Evolutionary conservation across 2,329 filamentous ascomycete species (phyloP), one percentile per base, ranked within the genome.

Genomic region (Trichoderma sp.): DNA sequence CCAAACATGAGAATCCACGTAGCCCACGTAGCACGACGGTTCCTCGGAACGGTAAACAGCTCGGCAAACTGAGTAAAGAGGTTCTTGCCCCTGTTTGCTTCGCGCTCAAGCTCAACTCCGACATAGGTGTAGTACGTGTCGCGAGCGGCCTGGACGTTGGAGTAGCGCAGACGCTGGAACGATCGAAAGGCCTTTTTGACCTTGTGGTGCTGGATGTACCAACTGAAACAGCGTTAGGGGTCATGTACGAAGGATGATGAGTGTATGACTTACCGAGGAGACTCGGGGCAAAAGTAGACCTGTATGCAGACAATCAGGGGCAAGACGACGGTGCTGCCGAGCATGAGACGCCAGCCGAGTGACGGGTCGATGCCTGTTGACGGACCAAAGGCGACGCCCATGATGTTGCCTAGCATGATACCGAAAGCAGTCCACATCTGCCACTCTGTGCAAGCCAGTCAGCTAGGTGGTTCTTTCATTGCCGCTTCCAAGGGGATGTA

Each of bases 231-330:
- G 15, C 1, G 24, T 41, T 14, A 64, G 14, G 7, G 2, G 19
- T 5, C 30, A 17, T 30, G 7, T 28, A 24, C 6, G 5, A 9
- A 5, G 2, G 6, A n/a, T 2, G 26, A 3, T 34, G 15, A 7
- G 10, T 34, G 7, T 39, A 19, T 14, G 19, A 59, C 60, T n/a
- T 64, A 66, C 89, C 43, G 87, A 76, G 12, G 72, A 71, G 72
- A 87, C 69, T 88, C 86, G 0, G 86, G 86, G 68, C 88, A 90
- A 60, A 88, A 77, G 72, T 83, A 91, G 67, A 90, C 87, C 50
- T 83, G 78, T 12, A 83, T 28, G 6, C 83, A 63, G 0, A 86
- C 78, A 5, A 86, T 79, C 2, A 90, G 74, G 0, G 81, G 78
- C 0, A 81, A 78, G 17, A 77, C 72, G 12, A 87, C 86, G 3